These are phyloP conservation scores for Colletotrichum musae DNA, from an alignment of 2,329 filamentous ascomycete genomes.

Conservation along the genomic window DNA sequence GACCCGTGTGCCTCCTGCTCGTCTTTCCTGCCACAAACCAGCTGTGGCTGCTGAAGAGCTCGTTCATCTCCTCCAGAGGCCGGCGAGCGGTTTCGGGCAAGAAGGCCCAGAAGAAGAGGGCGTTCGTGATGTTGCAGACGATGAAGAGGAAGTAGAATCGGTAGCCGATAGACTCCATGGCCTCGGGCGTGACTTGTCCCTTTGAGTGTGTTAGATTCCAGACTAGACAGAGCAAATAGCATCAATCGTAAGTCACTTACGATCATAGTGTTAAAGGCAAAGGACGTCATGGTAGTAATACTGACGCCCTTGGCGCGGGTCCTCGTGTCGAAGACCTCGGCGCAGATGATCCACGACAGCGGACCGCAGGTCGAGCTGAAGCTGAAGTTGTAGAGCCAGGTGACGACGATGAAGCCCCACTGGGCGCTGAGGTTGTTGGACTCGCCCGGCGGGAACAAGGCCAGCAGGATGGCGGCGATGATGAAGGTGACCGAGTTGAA, in stretches of 20 bases:
- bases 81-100: constrained; percentile 76
- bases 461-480: constrained; percentile 69
- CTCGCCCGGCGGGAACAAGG: constrained; percentile 71
- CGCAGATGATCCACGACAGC: constrained; percentile 71
- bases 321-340: constrained; percentile 83
- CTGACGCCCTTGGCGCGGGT: constrained; percentile 82
- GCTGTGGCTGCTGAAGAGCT: constrained; percentile 75
- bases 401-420: constrained; percentile 81
- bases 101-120: constrained; percentile 70
- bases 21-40: constrained; percentile 65
- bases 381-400: constrained; percentile 85
- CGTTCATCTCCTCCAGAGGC: constrained; percentile 78
- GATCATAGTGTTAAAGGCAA: constrained; percentile 84
- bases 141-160: constrained; percentile 33
- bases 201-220: neutral
- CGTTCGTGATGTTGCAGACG: constrained; percentile 72
- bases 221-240: constrained; percentile 56
- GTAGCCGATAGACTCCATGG: constrained; percentile 20
- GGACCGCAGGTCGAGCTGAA: constrained; percentile 78
- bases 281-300: constrained; percentile 79
- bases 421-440: constrained; percentile 50
- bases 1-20: neutral
- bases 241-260: constrained; percentile 56
- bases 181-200: constrained; percentile 24
- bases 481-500: constrained; percentile 81